Percentiles rank a stretch among this genome's conserved stretches.
Conservation (phyloP, 1,284 basidiomycete genomes). For the Coriolopsis trogii region DNA sequence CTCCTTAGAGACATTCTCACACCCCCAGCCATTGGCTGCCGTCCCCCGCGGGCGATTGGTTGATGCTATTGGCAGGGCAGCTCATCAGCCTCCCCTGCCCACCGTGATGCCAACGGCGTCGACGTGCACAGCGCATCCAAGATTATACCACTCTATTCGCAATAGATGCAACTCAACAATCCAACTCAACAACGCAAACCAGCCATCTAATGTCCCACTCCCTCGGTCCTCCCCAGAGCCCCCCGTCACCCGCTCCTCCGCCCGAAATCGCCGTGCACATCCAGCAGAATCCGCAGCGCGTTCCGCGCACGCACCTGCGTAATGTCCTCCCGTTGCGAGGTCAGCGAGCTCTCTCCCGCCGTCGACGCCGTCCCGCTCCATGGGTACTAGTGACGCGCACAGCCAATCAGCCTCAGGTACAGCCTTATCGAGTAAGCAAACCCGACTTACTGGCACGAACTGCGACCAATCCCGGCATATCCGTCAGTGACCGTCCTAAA, state of each 20-base stretch:
- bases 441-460: conserved; percentile 68
- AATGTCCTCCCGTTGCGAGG: conserved; percentile 78
- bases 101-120: not conserved
- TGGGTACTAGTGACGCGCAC: conserved; percentile 64
- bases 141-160: conserved; percentile 7
- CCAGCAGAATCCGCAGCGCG: conserved; percentile 87
- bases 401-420: conserved; percentile 28
- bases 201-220: not conserved
- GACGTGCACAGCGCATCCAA: not conserved
- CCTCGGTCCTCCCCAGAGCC: not conserved
- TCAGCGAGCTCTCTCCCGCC: conserved; percentile 71
- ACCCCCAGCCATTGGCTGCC: conserved; percentile 30
- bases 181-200: not conserved
- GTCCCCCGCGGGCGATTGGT: not conserved
- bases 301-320: conserved; percentile 88
- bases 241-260: conserved; percentile 26
- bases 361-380: conserved; percentile 67
- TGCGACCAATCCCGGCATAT: conserved; percentile 33
- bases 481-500: conserved; percentile 19
- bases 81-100: not conserved
- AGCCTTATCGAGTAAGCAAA: conserved; percentile 29
- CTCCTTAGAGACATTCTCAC: conserved; percentile 35
- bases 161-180: not conserved
- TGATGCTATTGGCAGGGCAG: conserved; percentile 20
- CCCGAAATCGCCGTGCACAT: conserved; percentile 81